Evolutionary conservation across 2,329 filamentous ascomycete genomes (phyloP).

Genomic region (Chalaropsis thielavioides): DNA sequence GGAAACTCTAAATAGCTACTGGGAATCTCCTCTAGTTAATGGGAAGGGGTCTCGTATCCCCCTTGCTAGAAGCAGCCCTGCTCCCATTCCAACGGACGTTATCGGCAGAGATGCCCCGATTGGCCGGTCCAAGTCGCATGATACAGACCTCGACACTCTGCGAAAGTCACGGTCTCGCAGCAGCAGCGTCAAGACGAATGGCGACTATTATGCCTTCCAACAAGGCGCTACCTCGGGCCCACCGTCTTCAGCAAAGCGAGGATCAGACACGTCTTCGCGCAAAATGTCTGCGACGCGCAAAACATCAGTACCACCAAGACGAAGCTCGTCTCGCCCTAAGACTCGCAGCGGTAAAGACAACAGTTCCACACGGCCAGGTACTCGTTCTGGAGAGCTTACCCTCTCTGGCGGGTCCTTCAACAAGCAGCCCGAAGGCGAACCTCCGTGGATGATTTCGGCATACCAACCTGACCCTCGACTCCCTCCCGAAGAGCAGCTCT

Average conservation of each 20-base stretch:
- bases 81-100: slow-evolving; percentile 56
- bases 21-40: slow-evolving; percentile 26
- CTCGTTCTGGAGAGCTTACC: slow-evolving; percentile 43
- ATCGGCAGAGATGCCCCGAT: slow-evolving; percentile 60
- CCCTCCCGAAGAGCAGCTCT: slow-evolving; percentile 85
- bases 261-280: slow-evolving; percentile 13
- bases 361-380: slow-evolving; percentile 49
- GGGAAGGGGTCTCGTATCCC: slow-evolving; percentile 68
- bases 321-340: slow-evolving; percentile 23
- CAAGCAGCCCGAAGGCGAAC: slow-evolving; percentile 79
- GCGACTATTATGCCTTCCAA: slow-evolving; percentile 19
- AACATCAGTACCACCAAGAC: slow-evolving; percentile 30
- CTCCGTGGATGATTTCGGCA: slow-evolving; percentile 86
- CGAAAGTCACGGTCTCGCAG: slow-evolving; percentile 53
- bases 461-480: slow-evolving; percentile 92
- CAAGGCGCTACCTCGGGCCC: slow-evolving; percentile 7
- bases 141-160: slow-evolving; percentile 32
- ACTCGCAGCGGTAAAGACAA: slow-evolving; percentile 32
- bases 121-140: slow-evolving; percentile 30
- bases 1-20: slow-evolving; percentile 38
- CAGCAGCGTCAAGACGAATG: slow-evolving; percentile 45
- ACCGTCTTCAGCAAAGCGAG: slow-evolving; percentile 13
- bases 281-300: slow-evolving; percentile 28
- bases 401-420: slow-evolving; percentile 21
- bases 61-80: slow-evolving; percentile 63